Evolutionary conservation across 108 stramenopile species (phyloP).

Genomic region (Parietichytrium sp.): DNA sequence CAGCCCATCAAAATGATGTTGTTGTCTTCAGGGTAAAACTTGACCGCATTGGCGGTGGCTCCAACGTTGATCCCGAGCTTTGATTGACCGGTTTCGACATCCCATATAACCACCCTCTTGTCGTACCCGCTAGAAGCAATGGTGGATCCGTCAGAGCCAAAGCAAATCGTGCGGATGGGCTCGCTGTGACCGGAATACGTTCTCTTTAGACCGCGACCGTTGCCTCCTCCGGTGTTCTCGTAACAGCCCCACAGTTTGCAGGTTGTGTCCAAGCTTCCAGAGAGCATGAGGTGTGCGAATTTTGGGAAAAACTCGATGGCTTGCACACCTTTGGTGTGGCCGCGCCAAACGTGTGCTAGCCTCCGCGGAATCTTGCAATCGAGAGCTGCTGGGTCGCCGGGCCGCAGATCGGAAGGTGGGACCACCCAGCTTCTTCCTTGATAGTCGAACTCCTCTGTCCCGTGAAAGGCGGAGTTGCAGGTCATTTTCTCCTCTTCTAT

Average conservation of each 20-base stretch:
- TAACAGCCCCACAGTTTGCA: slow-evolving; percentile 82
- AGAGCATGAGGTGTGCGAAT: slow-evolving; percentile 91
- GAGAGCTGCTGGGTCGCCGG: slow-evolving; percentile 65
- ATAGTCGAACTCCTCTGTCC: slow-evolving; percentile 78
- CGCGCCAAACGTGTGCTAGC: slow-evolving; percentile 81
- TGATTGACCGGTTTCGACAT: slow-evolving; percentile 87
- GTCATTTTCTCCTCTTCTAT: slow-evolving; percentile 36
- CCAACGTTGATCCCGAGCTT: slow-evolving; percentile 85
- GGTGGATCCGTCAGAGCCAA: slow-evolving; percentile 73
- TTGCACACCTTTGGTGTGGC: slow-evolving; percentile 92
- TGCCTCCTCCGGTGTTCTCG: slow-evolving; percentile 53
- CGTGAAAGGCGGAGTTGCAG: slow-evolving; percentile 80
- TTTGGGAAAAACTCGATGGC: slow-evolving; percentile 91
- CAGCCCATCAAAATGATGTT: slow-evolving; percentile 91
- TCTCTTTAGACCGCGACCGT: slow-evolving; percentile 63
- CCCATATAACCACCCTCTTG: slow-evolving; percentile 74
- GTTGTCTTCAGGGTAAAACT: slow-evolving; percentile 91
- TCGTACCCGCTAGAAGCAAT: slow-evolving; percentile 73
- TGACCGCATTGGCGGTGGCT: slow-evolving; percentile 79
- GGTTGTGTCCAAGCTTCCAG: slow-evolving; percentile 88
- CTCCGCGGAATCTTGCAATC: slow-evolving; percentile 89
- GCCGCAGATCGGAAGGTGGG: slow-evolving; percentile 74
- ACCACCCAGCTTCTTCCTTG: slow-evolving; percentile 87
- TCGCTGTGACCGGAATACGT: slow-evolving; percentile 91
- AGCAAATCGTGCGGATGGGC: slow-evolving; percentile 85